These are phyloP conservation scores for Lipomyces chichibuensis DNA, from an alignment of 805 yeast species.

Conservation along the genomic window DNA sequence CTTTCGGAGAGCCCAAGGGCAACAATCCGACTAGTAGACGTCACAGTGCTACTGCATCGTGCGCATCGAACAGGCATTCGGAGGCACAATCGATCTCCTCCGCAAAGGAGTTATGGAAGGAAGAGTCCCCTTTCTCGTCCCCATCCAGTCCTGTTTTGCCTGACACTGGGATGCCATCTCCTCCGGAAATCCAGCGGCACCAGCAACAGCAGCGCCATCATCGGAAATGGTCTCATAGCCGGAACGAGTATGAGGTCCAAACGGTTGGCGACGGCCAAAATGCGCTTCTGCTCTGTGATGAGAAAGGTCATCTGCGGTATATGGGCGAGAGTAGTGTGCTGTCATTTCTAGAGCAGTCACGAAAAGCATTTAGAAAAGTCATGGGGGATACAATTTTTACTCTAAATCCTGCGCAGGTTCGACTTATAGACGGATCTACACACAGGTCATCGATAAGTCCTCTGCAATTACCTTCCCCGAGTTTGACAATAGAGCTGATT, in stretches of 20 bases:
- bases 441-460: conserved; percentile 37
- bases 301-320: conserved; percentile 47
- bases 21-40: neutral
- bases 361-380: conserved; percentile 45
- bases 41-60: conserved; percentile 7
- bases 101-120: neutral
- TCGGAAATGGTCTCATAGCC: conserved; percentile 27
- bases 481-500: conserved; percentile 43
- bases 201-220: conserved; percentile 28
- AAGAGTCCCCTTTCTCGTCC: neutral
- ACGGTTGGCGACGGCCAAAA: conserved; percentile 28
- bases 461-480: conserved; percentile 42
- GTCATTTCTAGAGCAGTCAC: conserved; percentile 49
- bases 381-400: conserved; percentile 47
- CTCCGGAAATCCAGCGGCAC: conserved; percentile 24
- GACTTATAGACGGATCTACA: conserved; percentile 47
- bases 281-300: conserved; percentile 46
- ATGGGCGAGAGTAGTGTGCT: conserved; percentile 51
- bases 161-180: conserved; percentile 20
- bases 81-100: neutral
- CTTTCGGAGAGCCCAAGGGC: conserved; percentile 2
- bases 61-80: neutral
- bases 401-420: conserved; percentile 47
- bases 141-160: conserved; percentile 17
- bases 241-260: conserved; percentile 24